Evolutionary conservation across 257 asterid species (phyloP), one percentile per base, ranked within the genome.

Genomic region (Striga asiatica): DNA sequence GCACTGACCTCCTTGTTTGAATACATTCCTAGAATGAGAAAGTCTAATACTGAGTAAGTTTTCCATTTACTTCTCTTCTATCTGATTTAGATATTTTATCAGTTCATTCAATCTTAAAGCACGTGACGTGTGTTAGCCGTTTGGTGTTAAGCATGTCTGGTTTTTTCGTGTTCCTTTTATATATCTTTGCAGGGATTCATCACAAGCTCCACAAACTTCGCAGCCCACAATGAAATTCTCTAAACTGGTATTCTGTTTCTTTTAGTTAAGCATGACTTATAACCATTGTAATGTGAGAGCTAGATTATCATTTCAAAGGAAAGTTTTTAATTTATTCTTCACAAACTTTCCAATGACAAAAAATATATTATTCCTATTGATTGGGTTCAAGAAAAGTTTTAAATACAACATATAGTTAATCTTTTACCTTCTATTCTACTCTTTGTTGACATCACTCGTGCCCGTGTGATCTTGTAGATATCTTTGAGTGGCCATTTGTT

Each of bases 401-500:
- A n/a, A n/a, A n/a, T n/a, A n/a, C n/a, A n/a, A n/a, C n/a, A n/a
- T 48, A 27, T 48, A 34, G 46, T 31, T 58, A 12, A 17, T 25
- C 3, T 31, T 37, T 51, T 42, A 28, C 14, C 18, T 53, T 43
- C 61, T 16, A 37, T 29, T 68, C 18, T 39, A 16, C 19, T 35
- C 13, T 22, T 18, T 17, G 19, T 28, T 61, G 61, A 62, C 28
- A 35, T 48, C 37, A 23, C 37, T 60, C 16, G 45, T 47, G 35
- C 47, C 65, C 16, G 20, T 65, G 13, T 58, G 61, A 58, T 74
- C 68, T 32, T 68, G 77, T 78, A 87, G 97, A 81, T 92, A 35
- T 80, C 93, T 58, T 69, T 92, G 58, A 87, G 95, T 71, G 98
- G 97, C 50, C 98, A 92, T 71, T 78, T 92, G 83, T 92, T 92